Evolutionary conservation across 2,329 filamentous ascomycete species (phyloP), one percentile per base, ranked within the genome.

Genomic region (Cadophora gregata): DNA sequence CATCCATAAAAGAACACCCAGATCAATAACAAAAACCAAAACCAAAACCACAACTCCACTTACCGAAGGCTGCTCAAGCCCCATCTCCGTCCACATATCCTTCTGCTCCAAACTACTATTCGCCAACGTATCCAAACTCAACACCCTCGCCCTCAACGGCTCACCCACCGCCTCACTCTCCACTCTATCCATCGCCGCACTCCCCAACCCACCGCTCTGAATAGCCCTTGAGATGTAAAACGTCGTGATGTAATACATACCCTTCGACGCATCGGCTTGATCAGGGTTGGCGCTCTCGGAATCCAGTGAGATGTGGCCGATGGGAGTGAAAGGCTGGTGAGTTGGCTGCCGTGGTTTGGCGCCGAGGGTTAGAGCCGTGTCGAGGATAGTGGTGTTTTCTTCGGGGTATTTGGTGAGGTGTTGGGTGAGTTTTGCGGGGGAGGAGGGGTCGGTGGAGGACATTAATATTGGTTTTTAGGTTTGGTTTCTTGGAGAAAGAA

Each of bases 191-290:
- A 75, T 70, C 24, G 72, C 63, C 1, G 64, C 64, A 12, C 70
- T 53, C 19, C 73, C 73, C 3, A 75, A 29, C 12, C 73, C 72
- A 9, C 42, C 48, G 19, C 67, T 63, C 38, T 73, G 73, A 7
- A 75, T 58, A 5, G 72, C 73, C n/a, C 67, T 63, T 4, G 72
- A 73, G 51, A 75, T 53, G 29, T 75, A 75, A 55, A 75, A 70
- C 5, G 53, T 66, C 4, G 69, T 65, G 33, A 75, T 73, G 55
- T 64, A 69, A 62, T 72, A 75, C 12, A 73, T 36, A 2, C 71
- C 70, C 50, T 64, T 25, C 9, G 45, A 36, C 2, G 21, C 33
- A 27, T 62, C 36, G 19, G 21, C 51, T 48, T 58, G 38, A 31
- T 27, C 36, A 19, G 67, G 50, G 19, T 63, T 65, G 3, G 64